A percentile compares a stretch with the other conserved stretches of the same genome.
phyloP scores from a whole-genome alignment of 2,329 filamentous ascomycete species.

The Diaporthe citriasiana region DNA sequence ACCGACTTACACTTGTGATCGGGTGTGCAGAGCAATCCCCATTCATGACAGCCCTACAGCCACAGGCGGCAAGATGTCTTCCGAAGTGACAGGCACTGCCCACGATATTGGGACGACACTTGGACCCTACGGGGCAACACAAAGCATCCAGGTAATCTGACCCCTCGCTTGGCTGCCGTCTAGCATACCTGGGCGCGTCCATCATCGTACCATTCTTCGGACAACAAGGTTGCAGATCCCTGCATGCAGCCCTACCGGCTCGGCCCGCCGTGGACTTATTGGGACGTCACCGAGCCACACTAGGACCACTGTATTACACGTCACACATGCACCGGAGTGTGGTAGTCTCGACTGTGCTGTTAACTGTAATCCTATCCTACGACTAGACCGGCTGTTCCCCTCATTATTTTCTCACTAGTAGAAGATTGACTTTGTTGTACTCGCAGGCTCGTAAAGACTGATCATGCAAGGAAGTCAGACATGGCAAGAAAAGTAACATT shows the following conservation, averaged over 20 bases:
- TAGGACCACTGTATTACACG: background rate
- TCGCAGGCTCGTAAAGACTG: background rate
- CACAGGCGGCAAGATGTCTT: background rate
- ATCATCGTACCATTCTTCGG: constrained; percentile 29
- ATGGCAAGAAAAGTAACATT: no score
- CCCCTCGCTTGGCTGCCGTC: constrained; percentile 12
- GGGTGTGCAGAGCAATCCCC: background rate
- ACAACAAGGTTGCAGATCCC: constrained; percentile 5
- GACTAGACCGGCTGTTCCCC: background rate
- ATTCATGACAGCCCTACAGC: background rate
- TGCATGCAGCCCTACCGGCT: constrained; percentile 28
- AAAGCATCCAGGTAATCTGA: background rate
- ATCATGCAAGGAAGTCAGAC: no score
- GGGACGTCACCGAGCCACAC: background rate
- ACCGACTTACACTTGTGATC: background rate
- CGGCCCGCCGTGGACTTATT: constrained; percentile 1
- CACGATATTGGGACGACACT: background rate
- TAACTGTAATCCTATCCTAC: no score
- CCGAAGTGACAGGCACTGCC: background rate
- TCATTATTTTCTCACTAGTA: background rate
- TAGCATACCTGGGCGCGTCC: constrained; percentile 10
- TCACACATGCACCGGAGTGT: background rate
- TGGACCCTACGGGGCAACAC: background rate
- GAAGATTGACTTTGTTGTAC: background rate
- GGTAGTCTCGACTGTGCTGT: background rate